Evolutionary conservation across 768 basidiomycete genomes (phyloP), one percentile per base, ranked within the genome.

Genomic region (Polyporus arcularius): DNA sequence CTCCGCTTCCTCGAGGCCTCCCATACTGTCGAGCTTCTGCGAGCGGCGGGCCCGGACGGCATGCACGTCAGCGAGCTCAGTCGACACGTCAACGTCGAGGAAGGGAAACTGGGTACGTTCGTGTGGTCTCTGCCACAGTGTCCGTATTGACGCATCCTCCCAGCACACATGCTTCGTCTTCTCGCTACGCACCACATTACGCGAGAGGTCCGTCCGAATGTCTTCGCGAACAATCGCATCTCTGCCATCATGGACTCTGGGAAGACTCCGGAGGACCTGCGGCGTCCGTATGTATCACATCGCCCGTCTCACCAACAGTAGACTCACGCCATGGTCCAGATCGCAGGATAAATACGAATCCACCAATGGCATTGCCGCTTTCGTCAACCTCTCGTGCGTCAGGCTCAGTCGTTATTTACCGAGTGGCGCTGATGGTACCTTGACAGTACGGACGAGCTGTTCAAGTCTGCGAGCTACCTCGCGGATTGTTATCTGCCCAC

Each of bases 131-230:
- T 48, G 14, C 10, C 43, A 57, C 6, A 43, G 52, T 35, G 45
- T 15, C 49, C 21, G 45, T 14, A 31, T 28, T 53, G 32, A 10
- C 42, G 21, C 35, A 14, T 26, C 32, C 18, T 47, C 5, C 14
- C 32, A 91, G 90, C 85, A 4, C 91, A 92, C 67, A 80, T 84
- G 38, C 80, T 94, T 42, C 86, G 91, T 46, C 78, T 92, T 26
- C 80, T 93, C 47, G 89, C 90, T 11, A 90, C 90, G 0, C 89
- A 91, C 68, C 90, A 92, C 70, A 82, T 92, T 54, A 77, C 89
- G 35, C 79, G 80, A 43, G 92, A 94, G 71, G 77, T 83, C 3
- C 77, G 80, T 10, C 90, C 89, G 4, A 82, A 92, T 67, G 84
- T 87, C 5, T 94, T 93, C 65, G 79, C 88, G 8, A 79, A 84